Evolutionary conservation across 768 basidiomycete species (phyloP).

Genomic region (Lactifluus hygrophoroides): DNA sequence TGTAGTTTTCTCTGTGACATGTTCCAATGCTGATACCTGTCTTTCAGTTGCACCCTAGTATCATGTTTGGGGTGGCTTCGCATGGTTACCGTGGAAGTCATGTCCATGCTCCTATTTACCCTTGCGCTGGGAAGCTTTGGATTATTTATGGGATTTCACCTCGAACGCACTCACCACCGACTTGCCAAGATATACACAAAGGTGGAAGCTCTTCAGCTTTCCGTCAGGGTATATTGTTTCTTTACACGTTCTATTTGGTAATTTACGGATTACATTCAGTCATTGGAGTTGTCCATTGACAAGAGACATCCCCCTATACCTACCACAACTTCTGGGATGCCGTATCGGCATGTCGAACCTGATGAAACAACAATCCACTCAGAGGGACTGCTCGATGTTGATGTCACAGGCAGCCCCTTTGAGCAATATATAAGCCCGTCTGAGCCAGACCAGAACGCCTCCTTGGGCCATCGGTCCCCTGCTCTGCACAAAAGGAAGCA

Average conservation of each 20-base stretch:
- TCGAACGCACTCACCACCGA: neutral
- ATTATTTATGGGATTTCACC: neutral
- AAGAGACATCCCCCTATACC: too few species aligned
- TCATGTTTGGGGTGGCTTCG: too few species aligned
- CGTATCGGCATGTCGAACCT: too few species aligned
- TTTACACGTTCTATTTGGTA: neutral
- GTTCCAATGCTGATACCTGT: too few species aligned
- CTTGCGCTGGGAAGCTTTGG: neutral
- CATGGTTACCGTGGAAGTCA: too few species aligned
- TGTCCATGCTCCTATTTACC: too few species aligned
- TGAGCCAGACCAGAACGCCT: neutral
- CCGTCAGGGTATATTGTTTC: neutral
- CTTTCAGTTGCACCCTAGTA: too few species aligned
- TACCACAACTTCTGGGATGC: too few species aligned
- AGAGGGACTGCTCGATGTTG: too few species aligned
- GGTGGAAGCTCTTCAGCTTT: neutral
- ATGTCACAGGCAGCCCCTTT: neutral
- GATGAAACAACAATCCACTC: neutral
- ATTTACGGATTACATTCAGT: neutral
- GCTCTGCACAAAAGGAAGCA: slow-evolving; percentile 3
- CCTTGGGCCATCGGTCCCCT: neutral
- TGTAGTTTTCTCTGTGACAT: too few species aligned
- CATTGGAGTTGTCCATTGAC: too few species aligned
- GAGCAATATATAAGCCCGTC: neutral
- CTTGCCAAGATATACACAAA: neutral